phyloP scores from a whole-genome alignment of 257 asterid genomes.

The Voacanga thouarsii region DNA sequence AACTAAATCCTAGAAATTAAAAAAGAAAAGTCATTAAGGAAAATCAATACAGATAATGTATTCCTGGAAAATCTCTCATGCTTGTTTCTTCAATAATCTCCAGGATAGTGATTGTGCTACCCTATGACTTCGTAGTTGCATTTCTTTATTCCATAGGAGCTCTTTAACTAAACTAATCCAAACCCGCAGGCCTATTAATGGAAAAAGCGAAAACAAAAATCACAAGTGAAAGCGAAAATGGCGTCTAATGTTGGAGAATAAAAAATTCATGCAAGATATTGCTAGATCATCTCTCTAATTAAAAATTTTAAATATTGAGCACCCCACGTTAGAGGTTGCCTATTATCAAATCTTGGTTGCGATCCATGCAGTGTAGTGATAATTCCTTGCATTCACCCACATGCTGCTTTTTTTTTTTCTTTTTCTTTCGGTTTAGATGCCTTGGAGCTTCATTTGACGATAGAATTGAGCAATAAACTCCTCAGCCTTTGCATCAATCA shows the following conservation, averaged over 20 bases:
- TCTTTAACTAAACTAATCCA: neutral
- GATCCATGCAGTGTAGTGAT: neutral
- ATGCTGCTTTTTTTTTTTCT: no score
- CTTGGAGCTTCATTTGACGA: slow-evolving; percentile 31
- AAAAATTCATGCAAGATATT: neutral
- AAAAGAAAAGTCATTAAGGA: neutral
- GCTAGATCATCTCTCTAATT: no score
- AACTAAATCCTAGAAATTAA: neutral
- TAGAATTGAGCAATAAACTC: slow-evolving; percentile 40
- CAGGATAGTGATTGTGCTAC: neutral
- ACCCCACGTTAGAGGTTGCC: neutral
- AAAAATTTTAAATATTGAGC: no score
- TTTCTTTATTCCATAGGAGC: neutral
- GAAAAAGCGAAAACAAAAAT: neutral
- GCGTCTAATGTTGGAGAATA: neutral
- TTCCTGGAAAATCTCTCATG: neutral
- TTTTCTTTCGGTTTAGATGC: neutral
- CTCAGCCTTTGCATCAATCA: slow-evolving; percentile 41
- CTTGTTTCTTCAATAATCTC: neutral
- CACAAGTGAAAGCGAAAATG: neutral
- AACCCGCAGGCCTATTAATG: neutral
- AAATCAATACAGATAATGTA: neutral
- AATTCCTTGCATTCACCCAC: neutral
- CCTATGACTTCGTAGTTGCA: neutral
- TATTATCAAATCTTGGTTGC: neutral